A percentile compares a stretch with the other conserved stretches of the same genome.
Conservation (phyloP, 140 eudicot species). For the Bidens hawaiensis region DNA sequence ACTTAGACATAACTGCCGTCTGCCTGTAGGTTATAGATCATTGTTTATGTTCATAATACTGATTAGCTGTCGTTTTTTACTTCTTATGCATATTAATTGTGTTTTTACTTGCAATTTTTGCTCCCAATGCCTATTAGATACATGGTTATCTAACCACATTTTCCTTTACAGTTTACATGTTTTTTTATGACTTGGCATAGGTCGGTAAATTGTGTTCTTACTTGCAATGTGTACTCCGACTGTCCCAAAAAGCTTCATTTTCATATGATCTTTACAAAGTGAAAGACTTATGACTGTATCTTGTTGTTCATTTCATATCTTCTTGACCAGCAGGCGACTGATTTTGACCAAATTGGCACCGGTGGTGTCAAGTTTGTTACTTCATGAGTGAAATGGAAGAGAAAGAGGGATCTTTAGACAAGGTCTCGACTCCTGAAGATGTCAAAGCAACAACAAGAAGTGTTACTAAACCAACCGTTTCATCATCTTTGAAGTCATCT, state of each 20-base stretch:
- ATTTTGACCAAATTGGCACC: conserved; percentile 15
- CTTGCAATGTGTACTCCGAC: conserved; percentile 1
- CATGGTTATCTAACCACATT: background rate
- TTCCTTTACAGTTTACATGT: background rate
- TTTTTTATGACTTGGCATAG: background rate
- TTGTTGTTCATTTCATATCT: background rate
- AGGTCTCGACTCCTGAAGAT: conserved; percentile 29
- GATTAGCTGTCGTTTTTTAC: background rate
- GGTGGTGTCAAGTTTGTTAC: conserved; percentile 12
- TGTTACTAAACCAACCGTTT: conserved; percentile 32
- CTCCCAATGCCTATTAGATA: background rate
- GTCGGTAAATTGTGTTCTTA: background rate
- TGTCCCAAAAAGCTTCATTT: background rate
- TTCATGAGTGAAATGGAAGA: conserved; percentile 45
- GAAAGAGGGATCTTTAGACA: conserved; percentile 35
- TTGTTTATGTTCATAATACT: background rate
- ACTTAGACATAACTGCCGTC: background rate
- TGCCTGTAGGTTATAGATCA: background rate
- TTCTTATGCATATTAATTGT: background rate
- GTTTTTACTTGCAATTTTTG: background rate
- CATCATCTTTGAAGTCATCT: conserved; percentile 33
- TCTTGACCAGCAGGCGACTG: background rate
- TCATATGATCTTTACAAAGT: background rate
- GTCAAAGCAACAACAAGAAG: conserved; percentile 41
- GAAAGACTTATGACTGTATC: background rate